A percentile compares a stretch with the other conserved stretches of the same genome.
Evolutionary conservation across 768 basidiomycete species (phyloP).

Genomic region (Saitozyma sp.): DNA sequence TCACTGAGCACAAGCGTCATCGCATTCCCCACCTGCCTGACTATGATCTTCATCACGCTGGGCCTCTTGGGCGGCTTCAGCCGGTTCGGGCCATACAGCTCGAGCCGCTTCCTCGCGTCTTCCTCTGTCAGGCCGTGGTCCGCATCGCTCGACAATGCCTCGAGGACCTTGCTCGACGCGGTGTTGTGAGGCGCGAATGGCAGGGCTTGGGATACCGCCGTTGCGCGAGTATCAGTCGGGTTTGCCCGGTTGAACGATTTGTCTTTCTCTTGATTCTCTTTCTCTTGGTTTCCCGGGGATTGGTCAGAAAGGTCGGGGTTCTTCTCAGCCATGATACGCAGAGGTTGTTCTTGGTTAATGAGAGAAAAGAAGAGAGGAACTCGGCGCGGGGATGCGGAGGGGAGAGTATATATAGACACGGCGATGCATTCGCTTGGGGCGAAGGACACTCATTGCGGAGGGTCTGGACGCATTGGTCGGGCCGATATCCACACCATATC

Average conservation of each 20-base stretch:
- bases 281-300: not conserved
- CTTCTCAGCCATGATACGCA: not conserved
- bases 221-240: slow-evolving; percentile 16
- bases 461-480: too few species aligned
- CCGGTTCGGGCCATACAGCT: slow-evolving; percentile 49
- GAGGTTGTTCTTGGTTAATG: not conserved
- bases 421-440: too few species aligned
- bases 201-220: slow-evolving; percentile 27
- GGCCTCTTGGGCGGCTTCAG: slow-evolving; percentile 47
- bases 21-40: slow-evolving; percentile 50
- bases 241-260: slow-evolving; percentile 20
- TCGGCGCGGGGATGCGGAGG: too few species aligned
- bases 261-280: slow-evolving; percentile 1
- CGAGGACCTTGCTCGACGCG: slow-evolving; percentile 39
- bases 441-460: too few species aligned
- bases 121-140: slow-evolving; percentile 42
- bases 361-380: not conserved
- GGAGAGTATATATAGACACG: too few species aligned
- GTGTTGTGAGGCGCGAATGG: slow-evolving; percentile 44
- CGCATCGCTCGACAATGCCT: slow-evolving; percentile 38
- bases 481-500: too few species aligned
- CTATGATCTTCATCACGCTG: slow-evolving; percentile 41
- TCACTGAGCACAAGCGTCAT: slow-evolving; percentile 41
- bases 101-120: slow-evolving; percentile 34
- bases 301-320: not conserved